Percentiles rank a stretch among this genome's conserved stretches.
Evolutionary conservation across 805 yeast genomes (phyloP).

Genomic region (Maudiozyma pseudohumilis): DNA sequence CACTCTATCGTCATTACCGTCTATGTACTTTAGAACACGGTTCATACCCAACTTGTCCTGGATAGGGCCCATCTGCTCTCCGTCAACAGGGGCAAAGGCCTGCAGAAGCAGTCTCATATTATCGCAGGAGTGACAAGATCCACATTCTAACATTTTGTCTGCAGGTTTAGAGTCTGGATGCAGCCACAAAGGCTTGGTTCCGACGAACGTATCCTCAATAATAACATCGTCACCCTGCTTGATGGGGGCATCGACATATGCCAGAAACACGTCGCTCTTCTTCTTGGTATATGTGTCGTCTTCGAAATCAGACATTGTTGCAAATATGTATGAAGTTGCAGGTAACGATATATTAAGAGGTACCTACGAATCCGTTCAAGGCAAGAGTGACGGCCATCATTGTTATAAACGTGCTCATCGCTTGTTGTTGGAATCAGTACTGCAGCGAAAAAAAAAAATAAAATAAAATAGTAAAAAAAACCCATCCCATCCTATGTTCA

Average conservation of each 20-base stretch:
- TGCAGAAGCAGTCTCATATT: conserved; percentile 64
- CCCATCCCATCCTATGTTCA: too few species aligned
- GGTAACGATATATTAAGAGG: too few species aligned
- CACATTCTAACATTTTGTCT: conserved; percentile 47
- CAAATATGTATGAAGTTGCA: too few species aligned
- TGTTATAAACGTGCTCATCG: too few species aligned
- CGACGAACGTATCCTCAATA: conserved; percentile 65
- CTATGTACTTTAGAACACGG: conserved; percentile 18
- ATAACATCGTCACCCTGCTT: conserved; percentile 37
- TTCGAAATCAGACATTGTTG: conserved; percentile 17
- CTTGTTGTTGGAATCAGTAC: too few species aligned
- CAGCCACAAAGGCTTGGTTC: conserved; percentile 71
- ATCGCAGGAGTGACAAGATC: conserved; percentile 41
- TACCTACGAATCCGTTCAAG: too few species aligned
- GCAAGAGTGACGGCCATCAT: too few species aligned
- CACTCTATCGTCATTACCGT: conserved; percentile 65
- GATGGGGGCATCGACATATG: conserved; percentile 55
- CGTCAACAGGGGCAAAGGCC: conserved; percentile 67
- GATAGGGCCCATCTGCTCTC: conserved; percentile 18
- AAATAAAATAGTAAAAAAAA: too few species aligned
- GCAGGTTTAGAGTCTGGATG: conserved; percentile 50
- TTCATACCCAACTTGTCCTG: conserved; percentile 10
- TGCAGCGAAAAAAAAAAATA: too few species aligned
- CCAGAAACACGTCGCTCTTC: conserved; percentile 40
- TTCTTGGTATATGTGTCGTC: conserved; percentile 14